Percentiles rank a stretch among this genome's conserved stretches.
phyloP scores from a whole-genome alignment of 768 basidiomycete species.

The Lactifluus echinatus region DNA sequence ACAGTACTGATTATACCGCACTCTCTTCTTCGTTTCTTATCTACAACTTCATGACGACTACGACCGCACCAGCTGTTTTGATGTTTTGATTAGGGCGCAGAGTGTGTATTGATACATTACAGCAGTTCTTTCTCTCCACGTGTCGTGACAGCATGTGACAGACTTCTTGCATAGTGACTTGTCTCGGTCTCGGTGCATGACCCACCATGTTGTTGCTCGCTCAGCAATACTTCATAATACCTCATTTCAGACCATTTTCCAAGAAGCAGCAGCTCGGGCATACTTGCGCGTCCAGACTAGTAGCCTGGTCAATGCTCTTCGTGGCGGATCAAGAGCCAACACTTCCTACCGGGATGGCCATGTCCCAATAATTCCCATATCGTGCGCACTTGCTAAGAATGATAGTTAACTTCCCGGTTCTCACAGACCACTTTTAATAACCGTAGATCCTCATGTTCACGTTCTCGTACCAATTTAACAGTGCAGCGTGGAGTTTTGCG shows the following conservation, averaged over 20 bases:
- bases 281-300: constrained; percentile 28
- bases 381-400: not conserved
- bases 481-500: not conserved
- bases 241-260: constrained; percentile 35
- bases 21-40: constrained; percentile 6
- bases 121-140: not conserved
- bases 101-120: constrained; percentile 9
- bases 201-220: constrained; percentile 33
- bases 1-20: constrained; percentile 15
- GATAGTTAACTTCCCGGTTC: not conserved
- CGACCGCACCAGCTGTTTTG: constrained; percentile 13
- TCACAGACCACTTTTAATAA: not conserved
- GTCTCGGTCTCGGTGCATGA: constrained; percentile 31
- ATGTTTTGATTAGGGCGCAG: constrained; percentile 16
- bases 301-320: not conserved
- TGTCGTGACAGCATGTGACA: constrained; percentile 7
- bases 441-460: not conserved
- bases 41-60: constrained; percentile 13
- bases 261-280: constrained; percentile 42
- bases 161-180: not conserved
- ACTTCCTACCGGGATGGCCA: not conserved
- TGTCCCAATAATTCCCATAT: not conserved
- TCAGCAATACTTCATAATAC: constrained; percentile 19
- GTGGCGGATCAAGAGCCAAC: not conserved
- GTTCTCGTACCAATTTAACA: not conserved